These are phyloP conservation scores for Eucalyptus paniculata DNA, from an alignment of 345 rosid species.

Conservation along the genomic window DNA sequence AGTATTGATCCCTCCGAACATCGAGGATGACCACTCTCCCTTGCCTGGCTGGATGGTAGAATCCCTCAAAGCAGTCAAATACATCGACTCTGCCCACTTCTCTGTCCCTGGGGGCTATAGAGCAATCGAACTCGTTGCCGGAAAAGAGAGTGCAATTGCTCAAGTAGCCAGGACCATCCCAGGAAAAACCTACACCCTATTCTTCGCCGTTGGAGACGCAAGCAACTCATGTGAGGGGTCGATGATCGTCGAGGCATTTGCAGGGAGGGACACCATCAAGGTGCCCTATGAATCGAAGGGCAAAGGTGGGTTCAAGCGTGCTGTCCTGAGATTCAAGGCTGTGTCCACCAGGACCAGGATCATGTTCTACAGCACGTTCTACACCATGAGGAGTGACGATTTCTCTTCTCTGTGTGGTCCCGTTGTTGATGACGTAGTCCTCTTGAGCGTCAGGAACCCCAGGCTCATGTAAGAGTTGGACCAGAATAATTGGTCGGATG, in stretches of 20 bases:
- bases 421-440: slow-evolving; percentile 24
- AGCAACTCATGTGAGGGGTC: slow-evolving; percentile 26
- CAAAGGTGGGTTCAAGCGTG: slow-evolving; percentile 30
- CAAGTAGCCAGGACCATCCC: slow-evolving; percentile 22
- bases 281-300: slow-evolving; percentile 30
- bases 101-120: slow-evolving; percentile 23
- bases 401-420: slow-evolving; percentile 43
- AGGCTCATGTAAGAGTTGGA: neutral
- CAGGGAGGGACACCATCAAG: slow-evolving; percentile 12
- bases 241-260: slow-evolving; percentile 25
- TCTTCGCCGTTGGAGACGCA: slow-evolving; percentile 28
- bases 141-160: slow-evolving; percentile 41
- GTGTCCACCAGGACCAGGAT: slow-evolving; percentile 11
- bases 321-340: slow-evolving; percentile 17
- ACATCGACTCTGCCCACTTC: slow-evolving; percentile 26
- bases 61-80: slow-evolving; percentile 47
- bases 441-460: slow-evolving; percentile 5
- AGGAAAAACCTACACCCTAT: slow-evolving; percentile 16
- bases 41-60: slow-evolving; percentile 45
- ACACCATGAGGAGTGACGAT: slow-evolving; percentile 23
- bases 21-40: slow-evolving; percentile 39
- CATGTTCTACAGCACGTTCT: slow-evolving; percentile 29
- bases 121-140: slow-evolving; percentile 38
- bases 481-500: neutral
- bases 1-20: slow-evolving; percentile 34